These are phyloP conservation scores for Lentinus tigrinus DNA, from an alignment of 768 basidiomycete species.

Conservation along the genomic window DNA sequence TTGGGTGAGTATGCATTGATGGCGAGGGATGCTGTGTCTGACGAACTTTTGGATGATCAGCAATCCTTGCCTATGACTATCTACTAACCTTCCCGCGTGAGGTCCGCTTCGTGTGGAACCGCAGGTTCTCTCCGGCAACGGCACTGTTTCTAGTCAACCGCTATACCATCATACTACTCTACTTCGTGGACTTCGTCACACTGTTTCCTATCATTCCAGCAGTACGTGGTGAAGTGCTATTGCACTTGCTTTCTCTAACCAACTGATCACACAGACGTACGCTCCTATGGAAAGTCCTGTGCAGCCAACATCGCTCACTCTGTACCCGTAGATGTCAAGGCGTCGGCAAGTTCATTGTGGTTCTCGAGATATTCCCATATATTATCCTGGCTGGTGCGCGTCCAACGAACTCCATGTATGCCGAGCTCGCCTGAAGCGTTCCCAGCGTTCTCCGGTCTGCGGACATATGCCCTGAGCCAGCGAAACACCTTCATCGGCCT, in stretches of 20 bases:
- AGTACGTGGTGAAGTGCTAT: not conserved
- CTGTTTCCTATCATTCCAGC: not conserved
- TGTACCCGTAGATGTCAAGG: not conserved
- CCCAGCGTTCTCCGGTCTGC: slow-evolving; percentile 1
- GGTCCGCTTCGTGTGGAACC: slow-evolving; percentile 5
- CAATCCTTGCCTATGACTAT: slow-evolving; percentile 3
- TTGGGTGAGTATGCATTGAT: not conserved
- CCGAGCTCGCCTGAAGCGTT: not conserved
- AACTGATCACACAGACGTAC: too few relatives aligned
- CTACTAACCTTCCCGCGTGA: slow-evolving; percentile 5
- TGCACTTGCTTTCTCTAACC: too few relatives aligned
- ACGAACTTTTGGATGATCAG: not conserved
- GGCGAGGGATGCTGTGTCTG: not conserved
- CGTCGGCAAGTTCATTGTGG: slow-evolving; percentile 1
- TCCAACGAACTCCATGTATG: not conserved
- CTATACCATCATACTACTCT: slow-evolving; percentile 4
- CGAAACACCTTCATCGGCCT: not conserved
- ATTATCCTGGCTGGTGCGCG: slow-evolving; percentile 6
- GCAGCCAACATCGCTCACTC: not conserved
- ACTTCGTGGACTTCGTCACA: slow-evolving; percentile 5
- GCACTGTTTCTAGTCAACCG: slow-evolving; percentile 6
- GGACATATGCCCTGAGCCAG: slow-evolving; percentile 3
- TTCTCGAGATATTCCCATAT: slow-evolving; percentile 3
- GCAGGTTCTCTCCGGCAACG: slow-evolving; percentile 6
- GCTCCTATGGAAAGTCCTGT: too few relatives aligned